Evolutionary conservation across 179 eudicot species (phyloP), one percentile per base, ranked within the genome.

Genomic region (Silene coronaria): DNA sequence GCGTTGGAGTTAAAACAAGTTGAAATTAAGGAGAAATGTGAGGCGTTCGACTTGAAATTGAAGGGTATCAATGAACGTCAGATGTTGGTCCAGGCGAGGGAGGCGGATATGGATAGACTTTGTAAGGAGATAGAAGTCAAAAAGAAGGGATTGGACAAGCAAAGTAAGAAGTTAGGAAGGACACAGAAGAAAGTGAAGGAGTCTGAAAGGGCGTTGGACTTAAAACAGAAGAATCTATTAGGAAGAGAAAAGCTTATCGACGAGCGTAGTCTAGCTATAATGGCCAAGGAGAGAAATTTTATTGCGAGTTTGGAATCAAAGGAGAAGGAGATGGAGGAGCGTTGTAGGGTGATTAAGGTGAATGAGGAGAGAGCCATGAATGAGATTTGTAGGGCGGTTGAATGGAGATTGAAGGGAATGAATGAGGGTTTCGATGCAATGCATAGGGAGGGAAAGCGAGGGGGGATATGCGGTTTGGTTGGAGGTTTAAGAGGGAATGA

Each of bases 301-400:
- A 19, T 32, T n/a, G 16, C 0, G 70, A 42, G 72, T 38, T 26
- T 69, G 12, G 72, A 69, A 12, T 69, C 19, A 0, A 69, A 69
- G 72, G 72, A 22, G 27, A 45, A 5, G 34, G 72, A 42, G 30
- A 10, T 70, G 27, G 61, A 76, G 9, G 75, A 76, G 62, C 69
- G 69, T 58, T 59, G 68, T 24, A 5, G n/a, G 16, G 57, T 26
- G 26, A 57, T 77, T 32, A 38, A 59, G 70, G 23, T 45, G 48
- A 59, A 60, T 14, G 67, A 76, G 69, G 71, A 59, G 7, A 0
- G 12, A 34, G n/a, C 60, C 2, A 26, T 75, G 68, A 59, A 55
- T 17, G 71, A 73, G 55, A n/a, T 62, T 34, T 73, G 68, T 22
- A 2, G 27, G 46, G 79, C 62, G 24, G 58, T 69, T 19, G 79